These are phyloP conservation scores for Teunomyces panamensis DNA, from an alignment of 805 yeast genomes.

Conservation along the genomic window DNA sequence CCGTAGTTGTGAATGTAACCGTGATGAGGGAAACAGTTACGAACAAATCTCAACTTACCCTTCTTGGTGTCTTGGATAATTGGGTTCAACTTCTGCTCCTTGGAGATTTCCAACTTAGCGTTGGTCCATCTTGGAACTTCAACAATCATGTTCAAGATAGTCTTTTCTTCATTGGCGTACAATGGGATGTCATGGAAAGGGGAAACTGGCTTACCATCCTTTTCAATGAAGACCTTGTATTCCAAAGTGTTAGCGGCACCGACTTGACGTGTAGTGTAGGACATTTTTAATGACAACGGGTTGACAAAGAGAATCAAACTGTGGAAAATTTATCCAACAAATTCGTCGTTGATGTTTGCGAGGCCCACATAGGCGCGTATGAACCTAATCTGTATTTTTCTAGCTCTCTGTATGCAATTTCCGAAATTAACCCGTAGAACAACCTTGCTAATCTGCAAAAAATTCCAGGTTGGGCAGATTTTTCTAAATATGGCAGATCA, in stretches of 20 bases:
- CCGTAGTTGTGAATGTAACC: conserved; percentile 99
- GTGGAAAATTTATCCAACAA: background rate
- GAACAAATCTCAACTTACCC: conserved; percentile 92
- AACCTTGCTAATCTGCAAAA: background rate
- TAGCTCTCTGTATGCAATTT: too few relatives aligned
- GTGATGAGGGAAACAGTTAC: conserved; percentile 98
- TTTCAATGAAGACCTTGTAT: conserved; percentile 85
- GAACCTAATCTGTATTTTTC: background rate
- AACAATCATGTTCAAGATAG: conserved; percentile 76
- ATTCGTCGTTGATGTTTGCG: background rate
- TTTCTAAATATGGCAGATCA: background rate
- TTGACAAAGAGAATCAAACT: background rate
- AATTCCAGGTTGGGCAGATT: background rate
- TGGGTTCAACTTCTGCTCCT: conserved; percentile 83
- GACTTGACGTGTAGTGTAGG: conserved; percentile 84
- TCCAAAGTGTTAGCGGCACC: conserved; percentile 96
- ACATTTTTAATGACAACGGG: conserved; percentile 40
- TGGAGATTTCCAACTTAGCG: conserved; percentile 93
- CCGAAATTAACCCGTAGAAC: background rate
- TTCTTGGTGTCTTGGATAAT: conserved; percentile 96
- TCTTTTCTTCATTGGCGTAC: conserved; percentile 90
- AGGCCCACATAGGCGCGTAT: background rate
- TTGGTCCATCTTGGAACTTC: conserved; percentile 99
- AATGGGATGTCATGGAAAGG: conserved; percentile 81
- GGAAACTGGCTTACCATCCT: conserved; percentile 91